Evolutionary conservation across 768 basidiomycete genomes (phyloP).

Genomic region (Suillus hirtellus): DNA sequence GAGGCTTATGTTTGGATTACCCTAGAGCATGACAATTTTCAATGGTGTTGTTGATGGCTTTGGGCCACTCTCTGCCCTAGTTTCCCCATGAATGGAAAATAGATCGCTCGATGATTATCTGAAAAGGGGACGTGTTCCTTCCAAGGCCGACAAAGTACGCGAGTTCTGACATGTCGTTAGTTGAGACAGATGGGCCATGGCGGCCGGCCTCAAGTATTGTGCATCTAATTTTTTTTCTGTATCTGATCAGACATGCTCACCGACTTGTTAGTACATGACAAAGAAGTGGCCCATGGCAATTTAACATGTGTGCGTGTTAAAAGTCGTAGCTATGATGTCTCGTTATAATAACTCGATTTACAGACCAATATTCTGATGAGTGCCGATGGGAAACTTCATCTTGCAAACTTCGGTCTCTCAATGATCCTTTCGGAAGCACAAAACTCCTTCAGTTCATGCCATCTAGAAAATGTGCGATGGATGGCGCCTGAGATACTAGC

Average conservation of each 20-base stretch:
- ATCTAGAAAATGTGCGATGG: constrained; percentile 37
- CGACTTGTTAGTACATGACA: constrained; percentile 7
- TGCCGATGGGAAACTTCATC: constrained; percentile 30
- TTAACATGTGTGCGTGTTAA: constrained; percentile 13
- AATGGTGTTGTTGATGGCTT: constrained; percentile 20
- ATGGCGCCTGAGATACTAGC: constrained; percentile 40
- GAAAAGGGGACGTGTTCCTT: constrained; percentile 1
- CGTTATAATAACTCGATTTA: neutral
- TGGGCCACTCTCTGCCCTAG: constrained; percentile 22
- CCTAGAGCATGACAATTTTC: constrained; percentile 17
- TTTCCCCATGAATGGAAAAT: constrained; percentile 29
- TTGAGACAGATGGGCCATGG: constrained; percentile 2
- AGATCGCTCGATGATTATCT: constrained; percentile 35
- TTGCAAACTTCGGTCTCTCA: constrained; percentile 44
- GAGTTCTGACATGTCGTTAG: neutral
- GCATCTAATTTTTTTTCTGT: neutral
- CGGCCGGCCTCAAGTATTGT: constrained; percentile 8
- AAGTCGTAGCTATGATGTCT: neutral
- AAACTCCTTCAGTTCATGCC: constrained; percentile 30
- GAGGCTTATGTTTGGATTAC: constrained; percentile 5
- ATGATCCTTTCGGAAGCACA: constrained; percentile 35
- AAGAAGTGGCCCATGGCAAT: constrained; percentile 7
- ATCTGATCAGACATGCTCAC: neutral
- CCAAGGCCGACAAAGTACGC: constrained; percentile 16
- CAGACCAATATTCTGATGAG: constrained; percentile 41